These are phyloP conservation scores for Anacardium occidentale DNA, from an alignment of 345 rosid species.

Conservation along the genomic window DNA sequence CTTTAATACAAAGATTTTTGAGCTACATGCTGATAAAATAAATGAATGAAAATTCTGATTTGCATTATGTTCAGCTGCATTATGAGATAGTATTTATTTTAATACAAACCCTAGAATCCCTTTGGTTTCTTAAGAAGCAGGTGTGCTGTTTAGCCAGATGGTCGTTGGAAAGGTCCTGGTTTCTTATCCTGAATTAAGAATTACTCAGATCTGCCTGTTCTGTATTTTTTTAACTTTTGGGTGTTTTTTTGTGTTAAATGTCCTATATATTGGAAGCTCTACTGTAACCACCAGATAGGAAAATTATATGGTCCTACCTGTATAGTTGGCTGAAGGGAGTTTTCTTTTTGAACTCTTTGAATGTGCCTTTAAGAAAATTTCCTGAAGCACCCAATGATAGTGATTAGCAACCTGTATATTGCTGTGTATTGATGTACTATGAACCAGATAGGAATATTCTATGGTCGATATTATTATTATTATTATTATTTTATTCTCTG, in stretches of 20 bases:
- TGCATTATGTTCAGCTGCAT: neutral
- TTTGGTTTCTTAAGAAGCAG: neutral
- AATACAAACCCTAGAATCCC: neutral
- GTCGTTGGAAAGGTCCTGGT: neutral
- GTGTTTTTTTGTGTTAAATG: neutral
- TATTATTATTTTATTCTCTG: neutral
- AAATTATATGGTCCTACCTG: neutral
- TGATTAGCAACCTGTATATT: neutral
- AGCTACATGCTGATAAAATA: neutral
- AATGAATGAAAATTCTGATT: neutral
- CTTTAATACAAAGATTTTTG: neutral
- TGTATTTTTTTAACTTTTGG: neutral
- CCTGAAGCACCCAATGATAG: neutral
- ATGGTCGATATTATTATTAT: neutral
- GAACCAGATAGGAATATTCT: neutral
- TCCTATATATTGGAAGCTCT: neutral
- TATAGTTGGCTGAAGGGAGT: neutral
- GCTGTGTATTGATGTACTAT: neutral
- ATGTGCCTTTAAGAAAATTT: constrained; percentile 1
- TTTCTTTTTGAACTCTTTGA: neutral
- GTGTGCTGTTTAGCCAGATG: too few relatives aligned
- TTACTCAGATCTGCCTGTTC: neutral
- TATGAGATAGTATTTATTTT: neutral
- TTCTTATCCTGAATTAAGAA: neutral
- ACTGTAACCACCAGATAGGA: neutral